Evolutionary conservation across 352 stramenopile genomes (phyloP).

Genomic region (Globisporangium mamillatum): DNA sequence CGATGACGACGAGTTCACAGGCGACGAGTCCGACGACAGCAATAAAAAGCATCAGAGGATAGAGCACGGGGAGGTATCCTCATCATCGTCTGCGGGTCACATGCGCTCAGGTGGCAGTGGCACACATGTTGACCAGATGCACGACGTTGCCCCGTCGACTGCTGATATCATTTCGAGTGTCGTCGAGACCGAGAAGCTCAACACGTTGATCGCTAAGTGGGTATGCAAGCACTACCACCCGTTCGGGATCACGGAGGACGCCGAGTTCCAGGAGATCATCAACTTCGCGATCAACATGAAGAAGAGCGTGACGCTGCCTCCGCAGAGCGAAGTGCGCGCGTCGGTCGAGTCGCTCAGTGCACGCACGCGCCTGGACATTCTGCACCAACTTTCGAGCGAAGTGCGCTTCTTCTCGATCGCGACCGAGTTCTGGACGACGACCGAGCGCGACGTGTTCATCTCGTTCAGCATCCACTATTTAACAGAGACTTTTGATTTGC

Average conservation of each 20-base stretch:
- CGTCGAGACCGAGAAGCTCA: slow-evolving; percentile 39
- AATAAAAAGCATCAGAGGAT: slow-evolving; percentile 9
- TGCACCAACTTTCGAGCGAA: slow-evolving; percentile 42
- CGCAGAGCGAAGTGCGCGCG: slow-evolving; percentile 35
- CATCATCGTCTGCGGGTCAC: slow-evolving; percentile 4
- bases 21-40: slow-evolving; percentile 14
- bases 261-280: slow-evolving; percentile 43
- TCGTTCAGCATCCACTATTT: slow-evolving; percentile 47
- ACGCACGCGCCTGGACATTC: slow-evolving; percentile 35
- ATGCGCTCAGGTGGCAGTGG: slow-evolving; percentile 2
- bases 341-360: slow-evolving; percentile 45
- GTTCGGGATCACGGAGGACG: slow-evolving; percentile 41
- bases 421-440: slow-evolving; percentile 45
- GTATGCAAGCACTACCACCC: slow-evolving; percentile 48
- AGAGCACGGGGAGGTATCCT: slow-evolving; percentile 1
- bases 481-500: slow-evolving; percentile 37
- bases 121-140: slow-evolving; percentile 4
- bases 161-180: slow-evolving; percentile 25
- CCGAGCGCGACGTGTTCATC: slow-evolving; percentile 42
- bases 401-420: slow-evolving; percentile 47
- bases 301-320: slow-evolving; percentile 32
- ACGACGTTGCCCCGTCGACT: background rate
- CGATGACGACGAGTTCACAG: slow-evolving; percentile 12
- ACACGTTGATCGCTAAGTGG: slow-evolving; percentile 43
- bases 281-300: slow-evolving; percentile 35